phyloP scores from a whole-genome alignment of 345 rosid species.

The Syzygium aqueum region DNA sequence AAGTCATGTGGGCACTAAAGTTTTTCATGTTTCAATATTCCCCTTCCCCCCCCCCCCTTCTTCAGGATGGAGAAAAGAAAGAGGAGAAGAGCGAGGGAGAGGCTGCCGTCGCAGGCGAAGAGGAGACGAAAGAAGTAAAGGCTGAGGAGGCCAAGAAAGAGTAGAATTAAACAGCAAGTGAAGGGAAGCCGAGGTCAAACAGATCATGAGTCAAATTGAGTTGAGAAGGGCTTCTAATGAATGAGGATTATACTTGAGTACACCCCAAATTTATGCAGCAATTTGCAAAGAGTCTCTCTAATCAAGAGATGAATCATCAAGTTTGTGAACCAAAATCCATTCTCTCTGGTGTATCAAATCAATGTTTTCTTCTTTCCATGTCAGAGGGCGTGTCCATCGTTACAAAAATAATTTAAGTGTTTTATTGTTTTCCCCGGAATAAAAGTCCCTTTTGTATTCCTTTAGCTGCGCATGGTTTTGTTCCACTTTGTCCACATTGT shows the following conservation, averaged over 20 bases:
- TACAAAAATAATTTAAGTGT: background rate
- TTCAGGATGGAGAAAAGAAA: background rate
- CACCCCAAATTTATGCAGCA: background rate
- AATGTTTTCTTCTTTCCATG: background rate
- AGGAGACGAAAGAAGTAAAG: background rate
- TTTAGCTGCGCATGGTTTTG: background rate
- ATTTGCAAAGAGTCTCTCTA: background rate
- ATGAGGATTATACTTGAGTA: background rate
- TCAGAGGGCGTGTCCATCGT: background rate
- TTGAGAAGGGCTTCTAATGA: background rate
- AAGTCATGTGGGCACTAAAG: background rate
- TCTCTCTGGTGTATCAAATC: background rate
- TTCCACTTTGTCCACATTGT: background rate
- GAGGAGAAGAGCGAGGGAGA: slow-evolving; percentile 1
- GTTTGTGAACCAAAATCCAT: background rate
- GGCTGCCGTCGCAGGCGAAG: background rate
- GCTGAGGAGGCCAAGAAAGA: background rate
- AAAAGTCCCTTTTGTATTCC: background rate
- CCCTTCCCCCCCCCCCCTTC: no score
- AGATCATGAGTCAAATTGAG: background rate
- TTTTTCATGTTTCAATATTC: background rate
- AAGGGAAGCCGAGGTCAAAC: background rate
- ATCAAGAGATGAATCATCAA: background rate
- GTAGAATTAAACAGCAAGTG: background rate
- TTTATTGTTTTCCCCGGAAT: background rate